Evolutionary conservation across 1,139 yeast genomes (phyloP), one percentile per base, ranked within the genome.

Genomic region (Oligophagozyma castellii): DNA sequence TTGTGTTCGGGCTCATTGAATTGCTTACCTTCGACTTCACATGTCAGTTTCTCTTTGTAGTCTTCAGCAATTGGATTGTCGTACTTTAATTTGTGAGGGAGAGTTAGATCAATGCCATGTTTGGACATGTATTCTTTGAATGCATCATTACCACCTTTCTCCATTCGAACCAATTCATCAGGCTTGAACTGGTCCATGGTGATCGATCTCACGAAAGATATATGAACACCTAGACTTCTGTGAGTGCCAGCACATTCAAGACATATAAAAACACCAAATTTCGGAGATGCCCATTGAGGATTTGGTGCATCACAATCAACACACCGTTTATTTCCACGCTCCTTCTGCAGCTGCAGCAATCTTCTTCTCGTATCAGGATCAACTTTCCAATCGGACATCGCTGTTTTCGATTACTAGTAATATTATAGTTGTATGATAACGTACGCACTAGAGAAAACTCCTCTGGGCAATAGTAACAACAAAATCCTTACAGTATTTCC

Each of bases 251-350:
- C 95, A 65, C 98, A 89, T 56, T 89, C 98, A 36, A 89, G 69
- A 59, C 99, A 92, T 50, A 89, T 84, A 55, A 84, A 84, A 37
- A 86, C 77, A 32, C 98, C 99, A 57, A 84, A 86, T 52, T 92
- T 89, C 27, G 96, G 95, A 7, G 95, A 81, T 4, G 98, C 95
- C 99, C 99, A 89, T 48, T 92, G 95, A 5, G 99, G 98, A 53
- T 86, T 86, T 37, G 93, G 93, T 3, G 95, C 93, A 23, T 67
- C 69, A 57, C 98, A 92, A 57, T 89, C 99, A 53, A 83, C 78
- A 59, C 99, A 89, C 51, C 70, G 75, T 59, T 80, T 81, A 64
- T 86, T 86, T 14, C 65, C 74, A 25, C 89, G 93, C 28, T 64
- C 62, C 53, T 83, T 83, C 49, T 86, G 95, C 38, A 84, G 61